Evolutionary conservation across 495 filamentous ascomycete species (phyloP).

Genomic region (Lentithecium fluviatile): DNA sequence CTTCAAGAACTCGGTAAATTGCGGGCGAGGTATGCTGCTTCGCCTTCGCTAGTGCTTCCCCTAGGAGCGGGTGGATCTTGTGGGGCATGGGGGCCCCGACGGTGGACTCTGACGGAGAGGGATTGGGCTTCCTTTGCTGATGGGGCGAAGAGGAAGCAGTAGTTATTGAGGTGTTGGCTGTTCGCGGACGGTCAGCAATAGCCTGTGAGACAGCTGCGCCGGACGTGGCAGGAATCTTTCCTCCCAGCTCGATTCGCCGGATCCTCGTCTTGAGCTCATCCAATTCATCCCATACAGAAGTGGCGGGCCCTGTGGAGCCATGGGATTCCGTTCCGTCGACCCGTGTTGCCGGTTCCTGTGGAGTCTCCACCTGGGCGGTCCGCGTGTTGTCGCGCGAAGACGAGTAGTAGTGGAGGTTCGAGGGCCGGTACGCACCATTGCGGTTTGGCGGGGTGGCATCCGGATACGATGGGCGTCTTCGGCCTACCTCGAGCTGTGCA

Average conservation of each 20-base stretch:
- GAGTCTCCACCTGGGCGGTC: constrained; percentile 20
- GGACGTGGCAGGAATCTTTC: constrained; percentile 78
- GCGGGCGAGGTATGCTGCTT: constrained; percentile 65
- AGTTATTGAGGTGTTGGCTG: constrained; percentile 90
- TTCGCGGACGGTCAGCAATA: constrained; percentile 78
- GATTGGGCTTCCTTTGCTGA: constrained; percentile 53
- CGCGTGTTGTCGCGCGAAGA: constrained; percentile 29
- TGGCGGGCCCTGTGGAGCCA: constrained; percentile 76
- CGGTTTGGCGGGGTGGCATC: constrained; percentile 29
- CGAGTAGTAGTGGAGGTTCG: constrained; percentile 36
- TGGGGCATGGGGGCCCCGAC: constrained; percentile 37
- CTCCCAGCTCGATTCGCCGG: constrained; percentile 84
- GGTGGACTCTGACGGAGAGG: constrained; percentile 44
- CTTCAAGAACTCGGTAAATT: constrained; percentile 77
- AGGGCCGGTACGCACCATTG: constrained; percentile 29
- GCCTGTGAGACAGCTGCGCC: constrained; percentile 72
- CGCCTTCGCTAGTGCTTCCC: constrained; percentile 75
- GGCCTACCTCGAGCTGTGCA: constrained; percentile 42
- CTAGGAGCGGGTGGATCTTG: constrained; percentile 73
- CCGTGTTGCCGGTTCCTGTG: constrained; percentile 23
- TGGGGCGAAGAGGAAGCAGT: constrained; percentile 87
- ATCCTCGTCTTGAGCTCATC: constrained; percentile 95
- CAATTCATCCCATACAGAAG: constrained; percentile 96
- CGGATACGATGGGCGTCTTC: constrained; percentile 49
- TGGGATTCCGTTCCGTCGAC: constrained; percentile 73